Percentiles rank a stretch among this genome's conserved stretches.
Conservation (phyloP, 2,329 filamentous ascomycete species). For the Pyrenophora seminiperda region DNA sequence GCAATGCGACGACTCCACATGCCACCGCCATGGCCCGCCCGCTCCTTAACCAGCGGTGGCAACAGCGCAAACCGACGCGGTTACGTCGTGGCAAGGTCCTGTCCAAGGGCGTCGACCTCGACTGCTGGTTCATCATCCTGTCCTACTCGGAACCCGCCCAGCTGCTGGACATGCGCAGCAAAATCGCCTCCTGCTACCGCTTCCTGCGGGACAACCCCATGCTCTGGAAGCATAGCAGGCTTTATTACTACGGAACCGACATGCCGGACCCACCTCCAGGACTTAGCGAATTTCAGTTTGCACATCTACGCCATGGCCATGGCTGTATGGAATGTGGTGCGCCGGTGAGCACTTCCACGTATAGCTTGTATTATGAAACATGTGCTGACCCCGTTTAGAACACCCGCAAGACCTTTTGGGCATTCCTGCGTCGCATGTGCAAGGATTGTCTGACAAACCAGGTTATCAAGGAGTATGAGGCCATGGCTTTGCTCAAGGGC, state of each 20-base stretch:
- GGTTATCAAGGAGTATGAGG: slow-evolving; percentile 40
- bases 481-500: slow-evolving; percentile 32
- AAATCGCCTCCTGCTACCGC: slow-evolving; percentile 44
- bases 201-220: slow-evolving; percentile 43
- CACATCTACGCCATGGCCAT: slow-evolving; percentile 46
- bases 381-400: slow-evolving; percentile 12
- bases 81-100: slow-evolving; percentile 36
- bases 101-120: slow-evolving; percentile 37
- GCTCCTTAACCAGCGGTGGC: slow-evolving; percentile 27
- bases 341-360: slow-evolving; percentile 3
- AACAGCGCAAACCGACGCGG: slow-evolving; percentile 34
- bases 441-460: slow-evolving; percentile 46
- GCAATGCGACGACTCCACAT: slow-evolving; percentile 15
- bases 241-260: slow-evolving; percentile 40
- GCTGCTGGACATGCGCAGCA: slow-evolving; percentile 42
- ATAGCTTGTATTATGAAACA: neutral
- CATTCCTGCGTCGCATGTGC: slow-evolving; percentile 51
- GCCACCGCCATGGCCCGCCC: slow-evolving; percentile 14
- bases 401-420: slow-evolving; percentile 52
- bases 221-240: slow-evolving; percentile 47
- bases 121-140: slow-evolving; percentile 46
- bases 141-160: slow-evolving; percentile 44
- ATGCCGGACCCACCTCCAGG: slow-evolving; percentile 44
- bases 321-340: slow-evolving; percentile 49
- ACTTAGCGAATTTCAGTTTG: slow-evolving; percentile 49